phyloP scores from a whole-genome alignment of 495 filamentous ascomycete species.

The Margaritispora aquatica region DNA sequence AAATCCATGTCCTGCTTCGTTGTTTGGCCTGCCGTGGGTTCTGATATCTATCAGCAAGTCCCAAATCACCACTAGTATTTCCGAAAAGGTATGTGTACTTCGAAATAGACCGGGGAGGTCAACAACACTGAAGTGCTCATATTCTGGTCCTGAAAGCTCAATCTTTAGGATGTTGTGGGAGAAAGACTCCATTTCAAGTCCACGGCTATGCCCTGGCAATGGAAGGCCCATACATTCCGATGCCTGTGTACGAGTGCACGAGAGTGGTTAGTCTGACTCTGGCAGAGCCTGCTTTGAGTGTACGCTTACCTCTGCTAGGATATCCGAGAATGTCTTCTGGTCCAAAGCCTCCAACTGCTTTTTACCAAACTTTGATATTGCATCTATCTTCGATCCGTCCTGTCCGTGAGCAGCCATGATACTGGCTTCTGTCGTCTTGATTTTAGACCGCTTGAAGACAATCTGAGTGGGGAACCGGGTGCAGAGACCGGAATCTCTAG shows the following conservation, averaged over 20 bases:
- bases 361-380: no score
- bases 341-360: no score
- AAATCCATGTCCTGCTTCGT: conserved; percentile 36
- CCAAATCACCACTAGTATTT: no score
- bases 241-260: no score
- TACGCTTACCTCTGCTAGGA: no score
- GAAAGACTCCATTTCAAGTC: conserved; percentile 28
- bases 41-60: no score
- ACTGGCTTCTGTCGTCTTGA: conserved; percentile 38
- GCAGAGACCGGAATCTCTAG: conserved; percentile 44
- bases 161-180: conserved; percentile 52
- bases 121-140: conserved; percentile 54
- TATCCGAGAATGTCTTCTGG: no score
- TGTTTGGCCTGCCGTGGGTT: conserved; percentile 35
- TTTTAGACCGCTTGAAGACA: conserved; percentile 34
- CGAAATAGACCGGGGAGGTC: conserved; percentile 61
- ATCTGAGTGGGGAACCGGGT: conserved; percentile 57
- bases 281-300: no score
- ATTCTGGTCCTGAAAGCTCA: conserved; percentile 49
- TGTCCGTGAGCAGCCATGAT: conserved; percentile 29
- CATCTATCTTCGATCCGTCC: conserved; percentile 16
- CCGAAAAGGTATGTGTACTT: no score
- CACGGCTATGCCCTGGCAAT: conserved; percentile 14
- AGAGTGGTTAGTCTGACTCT: no score
- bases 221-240: conserved; percentile 40